Conservation (phyloP, 495 filamentous ascomycete genomes). For the Xylaria castorea region DNA sequence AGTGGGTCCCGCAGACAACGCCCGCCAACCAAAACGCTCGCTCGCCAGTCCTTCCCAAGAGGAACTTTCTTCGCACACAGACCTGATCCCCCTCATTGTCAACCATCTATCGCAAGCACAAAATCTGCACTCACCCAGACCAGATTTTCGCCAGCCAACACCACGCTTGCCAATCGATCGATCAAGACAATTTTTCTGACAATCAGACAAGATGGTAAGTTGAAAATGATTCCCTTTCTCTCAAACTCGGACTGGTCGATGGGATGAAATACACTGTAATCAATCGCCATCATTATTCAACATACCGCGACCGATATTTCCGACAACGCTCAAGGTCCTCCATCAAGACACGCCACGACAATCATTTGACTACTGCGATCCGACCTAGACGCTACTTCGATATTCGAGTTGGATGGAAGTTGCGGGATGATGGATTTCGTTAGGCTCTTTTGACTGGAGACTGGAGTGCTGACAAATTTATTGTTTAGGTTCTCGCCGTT, state of each 20-base stretch:
- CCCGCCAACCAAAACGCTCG: constrained; percentile 39
- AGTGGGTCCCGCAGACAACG: constrained; percentile 32
- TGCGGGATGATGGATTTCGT: not conserved
- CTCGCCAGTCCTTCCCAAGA: constrained; percentile 39
- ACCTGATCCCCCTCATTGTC: constrained; percentile 43
- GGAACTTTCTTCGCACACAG: constrained; percentile 42
- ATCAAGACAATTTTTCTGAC: constrained; percentile 41
- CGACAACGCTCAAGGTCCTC: constrained; percentile 5
- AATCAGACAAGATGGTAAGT: constrained; percentile 68
- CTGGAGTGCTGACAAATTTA: constrained; percentile 47
- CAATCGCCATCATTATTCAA: not conserved
- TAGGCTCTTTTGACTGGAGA: not conserved
- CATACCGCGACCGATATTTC: constrained; percentile 13
- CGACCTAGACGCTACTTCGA: constrained; percentile 6
- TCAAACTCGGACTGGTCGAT: not conserved
- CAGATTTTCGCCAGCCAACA: constrained; percentile 53
- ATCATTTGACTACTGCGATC: not conserved
- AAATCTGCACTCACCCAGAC: constrained; percentile 51
- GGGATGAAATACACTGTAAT: not conserved
- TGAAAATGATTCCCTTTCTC: constrained; percentile 4
- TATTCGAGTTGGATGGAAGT: constrained; percentile 3
- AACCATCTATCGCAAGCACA: constrained; percentile 48
- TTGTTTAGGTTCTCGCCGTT: constrained; percentile 94
- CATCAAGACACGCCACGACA: not conserved
- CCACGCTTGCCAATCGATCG: constrained; percentile 52